Evolutionary conservation across 2,329 filamentous ascomycete genomes (phyloP), one percentile per base, ranked within the genome.

Genomic region (Nothophoma quercina): DNA sequence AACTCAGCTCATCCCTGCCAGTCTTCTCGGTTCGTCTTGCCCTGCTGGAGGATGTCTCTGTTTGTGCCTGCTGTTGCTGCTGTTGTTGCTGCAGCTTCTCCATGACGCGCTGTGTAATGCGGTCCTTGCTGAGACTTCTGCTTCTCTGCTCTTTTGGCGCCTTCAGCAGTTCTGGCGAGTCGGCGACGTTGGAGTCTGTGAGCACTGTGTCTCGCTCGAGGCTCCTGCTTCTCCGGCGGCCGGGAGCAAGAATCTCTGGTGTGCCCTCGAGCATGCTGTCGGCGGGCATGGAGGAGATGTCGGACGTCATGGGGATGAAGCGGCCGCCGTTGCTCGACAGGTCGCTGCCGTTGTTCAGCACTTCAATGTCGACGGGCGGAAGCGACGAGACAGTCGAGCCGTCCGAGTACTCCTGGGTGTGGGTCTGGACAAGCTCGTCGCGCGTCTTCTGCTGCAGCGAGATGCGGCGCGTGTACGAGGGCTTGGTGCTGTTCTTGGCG

Each of bases 301-400:
- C 93, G 3, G 93, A 97, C 42, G 86, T 80, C 61, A 85, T 81
- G 26, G 85, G 82, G 40, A 87, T 78, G 70, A 89, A 92, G 74
- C 85, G 69, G 76, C 88, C 81, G 70, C 83, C 75, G 77, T 85
- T 75, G 71, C 88, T 68, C 25, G 83, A 73, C 76, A 93, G 59
- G 82, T 96, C 76, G 84, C 89, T 80, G 82, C 83, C 73, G 82
- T 87, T 70, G 41, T 85, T 82, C 65, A 93, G 83, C 58, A 98
- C 90, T 72, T 97, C 93, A 55, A 97, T 90, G 71, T 97, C 92
- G 59, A 97, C 87, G 28, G 92, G 92, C 45, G 89, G 79, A 10
- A 80, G 76, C 22, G 78, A 88, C 46, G 80, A 82, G 51, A 93
- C 82, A 73, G 88, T 92, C 59, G 90, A 93, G 73, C 90, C 91